Evolutionary conservation across 768 basidiomycete species (phyloP).

Genomic region (Rhizopogon vinicolor): DNA sequence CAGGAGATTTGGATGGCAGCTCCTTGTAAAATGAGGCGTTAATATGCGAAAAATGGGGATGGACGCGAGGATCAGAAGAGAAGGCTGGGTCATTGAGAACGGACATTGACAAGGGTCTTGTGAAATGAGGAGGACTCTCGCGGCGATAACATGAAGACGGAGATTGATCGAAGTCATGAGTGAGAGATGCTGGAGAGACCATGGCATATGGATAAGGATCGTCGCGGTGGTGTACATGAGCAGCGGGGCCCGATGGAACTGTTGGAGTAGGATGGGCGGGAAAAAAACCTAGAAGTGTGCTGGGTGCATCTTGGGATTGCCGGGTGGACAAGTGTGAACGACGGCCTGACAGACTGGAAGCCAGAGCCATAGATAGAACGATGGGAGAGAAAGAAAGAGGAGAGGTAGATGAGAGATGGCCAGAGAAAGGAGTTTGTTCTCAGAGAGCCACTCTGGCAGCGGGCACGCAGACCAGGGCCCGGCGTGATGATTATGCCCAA

Average conservation of each 20-base stretch:
- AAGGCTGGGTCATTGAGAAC: slow-evolving; percentile 53
- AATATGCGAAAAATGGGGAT: slow-evolving; percentile 35
- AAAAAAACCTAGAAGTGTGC: slow-evolving; percentile 1
- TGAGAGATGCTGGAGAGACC: slow-evolving; percentile 2
- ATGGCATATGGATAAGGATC: slow-evolving; percentile 3
- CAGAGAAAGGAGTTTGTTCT: slow-evolving; percentile 1
- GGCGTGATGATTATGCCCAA: background rate
- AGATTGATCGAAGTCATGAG: slow-evolving; percentile 3
- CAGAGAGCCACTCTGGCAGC: background rate
- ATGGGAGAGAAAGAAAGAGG: background rate
- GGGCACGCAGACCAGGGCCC: background rate
- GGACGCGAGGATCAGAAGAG: slow-evolving; percentile 47
- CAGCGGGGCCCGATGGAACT: slow-evolving; percentile 1
- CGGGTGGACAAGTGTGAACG: background rate
- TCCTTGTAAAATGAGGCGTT: slow-evolving; percentile 12
- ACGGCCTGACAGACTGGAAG: background rate
- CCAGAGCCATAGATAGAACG: slow-evolving; percentile 13
- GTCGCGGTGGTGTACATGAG: background rate
- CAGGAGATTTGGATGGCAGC: slow-evolving; percentile 26
- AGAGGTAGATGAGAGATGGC: background rate
- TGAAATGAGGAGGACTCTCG: slow-evolving; percentile 5
- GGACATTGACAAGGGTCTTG: slow-evolving; percentile 18
- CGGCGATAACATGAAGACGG: background rate
- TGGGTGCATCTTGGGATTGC: background rate
- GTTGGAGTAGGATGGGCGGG: background rate